Evolutionary conservation across 306 rosid species (phyloP).

Genomic region (Oxytropis ochrocephala): DNA sequence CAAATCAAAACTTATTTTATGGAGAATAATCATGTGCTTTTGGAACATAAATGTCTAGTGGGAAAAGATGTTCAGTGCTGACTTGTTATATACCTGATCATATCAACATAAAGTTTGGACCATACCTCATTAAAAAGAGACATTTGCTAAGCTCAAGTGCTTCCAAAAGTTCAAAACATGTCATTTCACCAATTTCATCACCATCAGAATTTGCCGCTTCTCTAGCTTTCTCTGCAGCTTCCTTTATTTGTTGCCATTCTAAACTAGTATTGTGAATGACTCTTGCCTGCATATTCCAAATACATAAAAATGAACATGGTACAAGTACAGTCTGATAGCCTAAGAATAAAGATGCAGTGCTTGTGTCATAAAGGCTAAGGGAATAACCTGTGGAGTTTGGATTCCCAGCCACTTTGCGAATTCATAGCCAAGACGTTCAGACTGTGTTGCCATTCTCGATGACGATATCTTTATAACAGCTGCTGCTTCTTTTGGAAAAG

Average conservation of each 20-base stretch:
- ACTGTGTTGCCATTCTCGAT: constrained; percentile 90
- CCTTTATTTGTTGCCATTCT: constrained; percentile 93
- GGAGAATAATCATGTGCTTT: neutral
- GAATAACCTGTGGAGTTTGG: constrained; percentile 76
- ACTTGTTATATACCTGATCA: neutral
- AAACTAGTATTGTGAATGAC: constrained; percentile 72
- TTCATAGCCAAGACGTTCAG: constrained; percentile 94
- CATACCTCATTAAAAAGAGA: constrained; percentile 75
- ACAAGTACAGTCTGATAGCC: constrained; percentile 11
- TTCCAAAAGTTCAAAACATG: constrained; percentile 89
- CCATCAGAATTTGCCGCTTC: constrained; percentile 57
- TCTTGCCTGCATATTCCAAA: constrained; percentile 60
- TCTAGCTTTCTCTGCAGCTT: constrained; percentile 86
- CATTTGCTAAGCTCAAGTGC: constrained; percentile 97
- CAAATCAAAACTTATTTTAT: constrained; percentile 11
- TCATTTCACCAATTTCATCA: constrained; percentile 77
- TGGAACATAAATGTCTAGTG: neutral
- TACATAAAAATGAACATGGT: neutral
- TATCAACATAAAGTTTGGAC: constrained; percentile 5
- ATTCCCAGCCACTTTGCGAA: constrained; percentile 84
- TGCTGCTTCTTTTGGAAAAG: constrained; percentile 63
- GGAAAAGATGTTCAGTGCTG: constrained; percentile 16
- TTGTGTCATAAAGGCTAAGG: constrained; percentile 6
- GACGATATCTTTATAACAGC: constrained; percentile 89
- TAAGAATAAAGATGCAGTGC: neutral